Evolutionary conservation across 768 basidiomycete genomes (phyloP), one percentile per base, ranked within the genome.

Genomic region (Pleurotus sapidus): DNA sequence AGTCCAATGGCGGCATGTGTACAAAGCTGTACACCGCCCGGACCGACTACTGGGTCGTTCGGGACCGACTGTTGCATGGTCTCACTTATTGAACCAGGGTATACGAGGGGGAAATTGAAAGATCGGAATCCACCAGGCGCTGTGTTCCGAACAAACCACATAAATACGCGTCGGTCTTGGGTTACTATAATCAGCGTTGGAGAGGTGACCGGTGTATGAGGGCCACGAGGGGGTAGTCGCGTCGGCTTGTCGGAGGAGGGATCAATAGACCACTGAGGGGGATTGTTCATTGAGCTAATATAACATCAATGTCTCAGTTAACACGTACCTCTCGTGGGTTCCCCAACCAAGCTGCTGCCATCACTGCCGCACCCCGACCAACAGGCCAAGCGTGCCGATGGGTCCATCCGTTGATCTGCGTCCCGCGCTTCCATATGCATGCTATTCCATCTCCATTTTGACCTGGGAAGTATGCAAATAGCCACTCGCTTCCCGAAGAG

Each of bases 381-480:
- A 84, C 76, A 30, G 64, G 62, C 84, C 86, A 88, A 55, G 64
- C 84, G 59, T 87, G 84, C 49, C 76, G 77, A 25, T 87, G 70
- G 3, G 55, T 68, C 87, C 91, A 92, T 25, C 64, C 74, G 61
- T 92, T 87, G 27, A 88, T 70, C 59, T 84, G 83, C 9, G 72
- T 57, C 2, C 78, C 84, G 30, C 81, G 78, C 48, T 74, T 76
- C 88, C 89, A 92, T 14, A 91, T 61, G 64, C 89, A 88, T 11
- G 79, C 83, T 43, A 81, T 68, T 9, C 88, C 87, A 58, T 84
- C 83, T 1, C 71, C 67, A 6, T 23, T 77, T 78, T 27, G 72
- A 72, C 40, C 84, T 9, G 89, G 88, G 65, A 88, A 91, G 65
- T 85, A 92, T 1, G 88, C 89, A 63, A 90, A 91, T 4, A 92